Evolutionary conservation across 129 eudicot genomes (phyloP).

Genomic region (Escallonia rubra): DNA sequence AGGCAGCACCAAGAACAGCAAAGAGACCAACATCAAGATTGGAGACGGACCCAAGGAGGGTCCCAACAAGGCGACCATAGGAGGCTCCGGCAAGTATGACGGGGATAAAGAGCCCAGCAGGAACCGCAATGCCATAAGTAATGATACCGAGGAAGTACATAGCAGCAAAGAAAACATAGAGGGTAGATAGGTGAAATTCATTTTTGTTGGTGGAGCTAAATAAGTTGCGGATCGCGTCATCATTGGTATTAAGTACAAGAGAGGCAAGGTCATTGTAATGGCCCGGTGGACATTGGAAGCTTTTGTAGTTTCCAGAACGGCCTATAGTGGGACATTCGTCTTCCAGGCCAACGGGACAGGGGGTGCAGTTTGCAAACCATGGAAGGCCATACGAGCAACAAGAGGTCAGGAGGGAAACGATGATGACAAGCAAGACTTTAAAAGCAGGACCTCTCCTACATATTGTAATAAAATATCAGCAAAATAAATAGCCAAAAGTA

Average conservation of each 20-base stretch:
- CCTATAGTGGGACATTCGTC: conserved; percentile 15
- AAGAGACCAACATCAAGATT: conserved; percentile 76
- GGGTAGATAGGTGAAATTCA: conserved; percentile 65
- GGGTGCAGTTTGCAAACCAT: conserved; percentile 37
- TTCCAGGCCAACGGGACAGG: conserved; percentile 13
- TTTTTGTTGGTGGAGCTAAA: conserved; percentile 36
- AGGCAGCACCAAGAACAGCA: conserved; percentile 90
- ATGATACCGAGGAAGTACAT: conserved; percentile 63
- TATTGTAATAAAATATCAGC: conserved; percentile 10
- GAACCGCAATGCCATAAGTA: conserved; percentile 97
- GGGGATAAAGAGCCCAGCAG: conserved; percentile 94
- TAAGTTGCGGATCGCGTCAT: conserved; percentile 86
- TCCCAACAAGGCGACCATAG: conserved; percentile 82
- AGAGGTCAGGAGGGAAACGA: conserved; percentile 72
- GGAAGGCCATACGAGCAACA: conserved; percentile 86
- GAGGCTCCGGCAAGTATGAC: conserved; percentile 93
- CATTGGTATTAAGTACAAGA: conserved; percentile 87
- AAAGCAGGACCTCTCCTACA: conserved; percentile 80
- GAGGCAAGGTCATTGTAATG: conserved; percentile 95
- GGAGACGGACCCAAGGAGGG: conserved; percentile 45
- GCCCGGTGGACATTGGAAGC: conserved; percentile 73
- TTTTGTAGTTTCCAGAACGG: conserved; percentile 80
- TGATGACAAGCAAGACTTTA: conserved; percentile 43
- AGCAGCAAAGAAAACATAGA: conserved; percentile 53
- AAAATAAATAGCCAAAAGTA: neutral